phyloP scores from a whole-genome alignment of 306 rosid genomes.

The Vigna mungo region DNA sequence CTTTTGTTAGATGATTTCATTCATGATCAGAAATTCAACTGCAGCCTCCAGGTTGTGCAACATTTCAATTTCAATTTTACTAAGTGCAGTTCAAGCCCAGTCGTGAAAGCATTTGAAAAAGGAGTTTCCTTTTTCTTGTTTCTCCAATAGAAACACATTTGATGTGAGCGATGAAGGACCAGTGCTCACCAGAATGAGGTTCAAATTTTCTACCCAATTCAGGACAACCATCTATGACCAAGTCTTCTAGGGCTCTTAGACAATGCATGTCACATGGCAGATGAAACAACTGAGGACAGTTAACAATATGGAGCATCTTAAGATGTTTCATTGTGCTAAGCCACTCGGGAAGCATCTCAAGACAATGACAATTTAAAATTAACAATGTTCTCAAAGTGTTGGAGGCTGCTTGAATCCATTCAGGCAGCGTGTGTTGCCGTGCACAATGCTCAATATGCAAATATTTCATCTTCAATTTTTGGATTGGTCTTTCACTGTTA shows the following conservation, averaged over 20 bases:
- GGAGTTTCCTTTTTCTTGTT: neutral
- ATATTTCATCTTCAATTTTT: neutral
- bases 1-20: too few relatives aligned
- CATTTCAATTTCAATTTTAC: too few relatives aligned
- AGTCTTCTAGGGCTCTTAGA: neutral
- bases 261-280: neutral
- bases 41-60: neutral
- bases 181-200: neutral
- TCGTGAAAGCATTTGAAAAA: neutral
- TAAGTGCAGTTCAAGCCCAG: too few relatives aligned
- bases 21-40: too few relatives aligned
- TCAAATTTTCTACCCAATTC: neutral
- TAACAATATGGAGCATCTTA: neutral
- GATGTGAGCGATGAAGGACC: neutral
- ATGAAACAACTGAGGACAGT: neutral
- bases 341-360: constrained; percentile 13
- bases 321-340: neutral
- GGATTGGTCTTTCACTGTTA: neutral
- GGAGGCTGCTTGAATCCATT: neutral
- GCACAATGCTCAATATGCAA: neutral
- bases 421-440: neutral
- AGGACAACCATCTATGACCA: constrained; percentile 23
- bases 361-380: neutral
- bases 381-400: constrained; percentile 10
- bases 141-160: neutral